A percentile compares a stretch with the other conserved stretches of the same genome.
phyloP scores from a whole-genome alignment of 2,329 filamentous ascomycete species.

The Clarireedia homoeocarpa region DNA sequence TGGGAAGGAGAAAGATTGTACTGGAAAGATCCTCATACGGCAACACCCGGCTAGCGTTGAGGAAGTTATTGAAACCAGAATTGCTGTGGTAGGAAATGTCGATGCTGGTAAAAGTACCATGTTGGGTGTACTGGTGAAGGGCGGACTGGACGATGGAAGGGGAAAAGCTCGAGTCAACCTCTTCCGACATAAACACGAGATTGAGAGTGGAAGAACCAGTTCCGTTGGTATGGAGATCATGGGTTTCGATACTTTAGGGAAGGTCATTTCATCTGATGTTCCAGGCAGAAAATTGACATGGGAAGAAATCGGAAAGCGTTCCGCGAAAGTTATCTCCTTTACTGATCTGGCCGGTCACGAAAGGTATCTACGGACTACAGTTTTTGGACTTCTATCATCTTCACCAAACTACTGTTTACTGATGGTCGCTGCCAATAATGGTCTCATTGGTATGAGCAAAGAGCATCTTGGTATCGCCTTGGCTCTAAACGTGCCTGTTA shows the following conservation, averaged over 20 bases:
- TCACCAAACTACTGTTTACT: slow-evolving; percentile 96
- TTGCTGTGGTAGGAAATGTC: slow-evolving; percentile 96
- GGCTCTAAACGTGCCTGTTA: slow-evolving; percentile 90
- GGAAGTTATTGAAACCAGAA: slow-evolving; percentile 88
- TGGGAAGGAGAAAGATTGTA: slow-evolving; percentile 40
- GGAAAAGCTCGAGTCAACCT: slow-evolving; percentile 91
- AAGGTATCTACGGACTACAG: slow-evolving; percentile 87
- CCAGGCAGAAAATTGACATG: slow-evolving; percentile 85
- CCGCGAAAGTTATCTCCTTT: slow-evolving; percentile 94
- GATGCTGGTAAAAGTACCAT: slow-evolving; percentile 97
- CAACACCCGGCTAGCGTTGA: slow-evolving; percentile 67
- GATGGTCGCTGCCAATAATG: slow-evolving; percentile 98
- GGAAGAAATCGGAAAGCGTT: slow-evolving; percentile 95
- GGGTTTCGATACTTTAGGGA: slow-evolving; percentile 84
- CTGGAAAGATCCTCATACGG: slow-evolving; percentile 81
- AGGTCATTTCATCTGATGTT: slow-evolving; percentile 72
- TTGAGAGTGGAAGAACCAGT: slow-evolving; percentile 89
- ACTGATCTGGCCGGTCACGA: slow-evolving; percentile 94
- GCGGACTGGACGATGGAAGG: slow-evolving; percentile 86
- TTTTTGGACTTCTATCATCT: slow-evolving; percentile 88
- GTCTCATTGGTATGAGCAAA: slow-evolving; percentile 95
- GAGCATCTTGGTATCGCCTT: slow-evolving; percentile 94
- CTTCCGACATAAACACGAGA: slow-evolving; percentile 96
- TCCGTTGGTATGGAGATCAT: slow-evolving; percentile 99
- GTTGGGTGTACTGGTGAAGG: slow-evolving; percentile 91